phyloP scores from a whole-genome alignment of 1,284 basidiomycete genomes.

The Violaceomyces palustris region DNA sequence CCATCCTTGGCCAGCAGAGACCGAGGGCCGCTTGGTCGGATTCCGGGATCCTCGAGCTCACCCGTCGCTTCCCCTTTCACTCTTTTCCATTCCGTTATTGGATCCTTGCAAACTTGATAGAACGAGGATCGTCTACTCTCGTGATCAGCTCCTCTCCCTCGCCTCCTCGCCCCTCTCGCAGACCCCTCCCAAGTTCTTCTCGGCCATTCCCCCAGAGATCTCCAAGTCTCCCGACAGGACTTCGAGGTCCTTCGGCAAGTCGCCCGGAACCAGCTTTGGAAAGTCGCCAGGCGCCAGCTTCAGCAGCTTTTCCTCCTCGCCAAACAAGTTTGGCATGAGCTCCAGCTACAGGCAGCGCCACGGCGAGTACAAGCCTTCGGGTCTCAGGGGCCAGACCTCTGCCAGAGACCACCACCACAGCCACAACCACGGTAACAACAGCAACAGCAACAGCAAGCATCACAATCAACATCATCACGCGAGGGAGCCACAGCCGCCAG shows the following conservation, averaged over 20 bases:
- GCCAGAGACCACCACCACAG: background rate
- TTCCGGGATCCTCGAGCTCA: background rate
- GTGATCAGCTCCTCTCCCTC: constrained; percentile 33
- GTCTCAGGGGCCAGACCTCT: background rate
- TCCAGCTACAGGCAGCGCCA: constrained; percentile 2
- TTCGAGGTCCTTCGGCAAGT: background rate
- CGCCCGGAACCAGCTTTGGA: background rate
- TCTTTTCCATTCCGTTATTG: background rate
- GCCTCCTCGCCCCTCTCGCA: constrained; percentile 26
- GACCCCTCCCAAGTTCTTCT: constrained; percentile 7
- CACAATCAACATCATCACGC: background rate
- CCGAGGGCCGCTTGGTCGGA: background rate
- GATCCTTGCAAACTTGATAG: constrained; percentile 1
- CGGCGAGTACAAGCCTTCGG: background rate
- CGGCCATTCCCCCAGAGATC: constrained; percentile 8
- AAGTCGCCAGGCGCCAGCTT: background rate
- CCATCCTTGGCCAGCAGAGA: background rate
- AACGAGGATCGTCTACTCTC: constrained; percentile 32
- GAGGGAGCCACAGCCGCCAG: background rate
- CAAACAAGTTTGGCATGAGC: background rate
- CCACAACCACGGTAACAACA: background rate
- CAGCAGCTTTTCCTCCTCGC: background rate
- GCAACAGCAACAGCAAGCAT: background rate
- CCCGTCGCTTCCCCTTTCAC: background rate
- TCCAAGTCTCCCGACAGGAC: constrained; percentile 7